A percentile compares a stretch with the other conserved stretches of the same genome.
These are phyloP conservation scores for Leccinum subspadiceum DNA, from an alignment of 1,284 basidiomycete species.

Conservation along the genomic window DNA sequence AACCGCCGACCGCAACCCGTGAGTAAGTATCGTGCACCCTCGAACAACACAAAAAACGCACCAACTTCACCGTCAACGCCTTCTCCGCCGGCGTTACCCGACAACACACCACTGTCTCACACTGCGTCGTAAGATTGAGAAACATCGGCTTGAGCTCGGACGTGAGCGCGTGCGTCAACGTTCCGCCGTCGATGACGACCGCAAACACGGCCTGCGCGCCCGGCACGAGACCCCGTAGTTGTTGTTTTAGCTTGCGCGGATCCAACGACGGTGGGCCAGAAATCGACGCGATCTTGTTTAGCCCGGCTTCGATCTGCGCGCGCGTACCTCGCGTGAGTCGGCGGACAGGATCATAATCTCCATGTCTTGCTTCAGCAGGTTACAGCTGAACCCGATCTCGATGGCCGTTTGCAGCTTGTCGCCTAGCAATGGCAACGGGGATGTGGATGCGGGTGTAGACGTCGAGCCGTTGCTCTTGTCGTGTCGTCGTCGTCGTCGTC, in stretches of 20 bases:
- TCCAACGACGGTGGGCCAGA: conserved; percentile 63
- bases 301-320: conserved; percentile 86
- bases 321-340: conserved; percentile 75
- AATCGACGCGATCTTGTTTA: conserved; percentile 92
- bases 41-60: conserved; percentile 38
- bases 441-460: too few species aligned
- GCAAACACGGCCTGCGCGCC: conserved; percentile 78
- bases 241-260: conserved; percentile 34
- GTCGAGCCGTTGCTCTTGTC: too few species aligned
- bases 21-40: background rate
- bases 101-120: conserved; percentile 96
- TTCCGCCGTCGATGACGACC: conserved; percentile 96
- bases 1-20: conserved; percentile 1
- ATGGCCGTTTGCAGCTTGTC: conserved; percentile 98
- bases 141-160: conserved; percentile 82
- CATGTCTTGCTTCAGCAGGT: conserved; percentile 88
- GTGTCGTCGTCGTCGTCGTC: too few species aligned
- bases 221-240: conserved; percentile 59
- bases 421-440: conserved; percentile 44
- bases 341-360: conserved; percentile 97
- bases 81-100: conserved; percentile 97
- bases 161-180: conserved; percentile 79
- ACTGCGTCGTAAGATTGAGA: conserved; percentile 91
- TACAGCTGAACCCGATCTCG: conserved; percentile 93
- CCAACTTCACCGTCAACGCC: conserved; percentile 91